Percentiles rank a stretch among this genome's conserved stretches.
Evolutionary conservation across 495 filamentous ascomycete genomes (phyloP).

Genomic region (Trichocladium uniseriatum): DNA sequence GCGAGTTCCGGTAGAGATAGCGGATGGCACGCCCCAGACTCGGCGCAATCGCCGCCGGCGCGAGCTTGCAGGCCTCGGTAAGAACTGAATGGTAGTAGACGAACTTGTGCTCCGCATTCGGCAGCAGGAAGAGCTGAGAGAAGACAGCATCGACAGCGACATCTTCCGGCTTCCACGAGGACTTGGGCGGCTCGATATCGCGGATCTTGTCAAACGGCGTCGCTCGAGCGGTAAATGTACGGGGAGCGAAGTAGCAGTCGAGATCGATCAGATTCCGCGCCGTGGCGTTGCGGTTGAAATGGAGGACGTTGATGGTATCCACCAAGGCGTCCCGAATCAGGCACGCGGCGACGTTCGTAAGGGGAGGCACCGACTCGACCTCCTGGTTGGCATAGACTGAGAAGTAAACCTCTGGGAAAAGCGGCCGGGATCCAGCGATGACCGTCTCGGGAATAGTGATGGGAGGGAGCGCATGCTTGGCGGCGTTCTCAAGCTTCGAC

Average conservation of each 20-base stretch:
- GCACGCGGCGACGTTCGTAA: constrained; percentile 63
- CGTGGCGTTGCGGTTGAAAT: constrained; percentile 81
- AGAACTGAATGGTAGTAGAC: constrained; percentile 94
- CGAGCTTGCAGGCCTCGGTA: constrained; percentile 91
- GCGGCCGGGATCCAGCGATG: constrained; percentile 56
- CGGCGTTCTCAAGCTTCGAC: constrained; percentile 47
- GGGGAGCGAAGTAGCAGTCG: constrained; percentile 83
- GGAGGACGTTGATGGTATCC: constrained; percentile 88
- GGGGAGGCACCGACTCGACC: constrained; percentile 79
- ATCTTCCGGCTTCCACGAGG: constrained; percentile 96
- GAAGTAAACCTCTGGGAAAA: constrained; percentile 89
- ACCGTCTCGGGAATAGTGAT: constrained; percentile 69
- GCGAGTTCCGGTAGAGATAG: constrained; percentile 71
- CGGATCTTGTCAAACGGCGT: constrained; percentile 83
- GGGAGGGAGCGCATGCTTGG: constrained; percentile 66
- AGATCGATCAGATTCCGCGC: constrained; percentile 88
- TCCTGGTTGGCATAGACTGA: constrained; percentile 88
- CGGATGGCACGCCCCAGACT: constrained; percentile 89
- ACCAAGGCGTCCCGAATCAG: constrained; percentile 77
- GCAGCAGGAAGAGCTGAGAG: constrained; percentile 83
- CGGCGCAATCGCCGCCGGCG: constrained; percentile 90
- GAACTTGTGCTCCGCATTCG: constrained; percentile 81
- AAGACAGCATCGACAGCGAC: constrained; percentile 95
- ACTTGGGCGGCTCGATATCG: constrained; percentile 59
- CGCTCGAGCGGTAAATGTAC: constrained; percentile 85